Conservation (phyloP, 1,284 basidiomycete species). For the Tilletia caries region DNA sequence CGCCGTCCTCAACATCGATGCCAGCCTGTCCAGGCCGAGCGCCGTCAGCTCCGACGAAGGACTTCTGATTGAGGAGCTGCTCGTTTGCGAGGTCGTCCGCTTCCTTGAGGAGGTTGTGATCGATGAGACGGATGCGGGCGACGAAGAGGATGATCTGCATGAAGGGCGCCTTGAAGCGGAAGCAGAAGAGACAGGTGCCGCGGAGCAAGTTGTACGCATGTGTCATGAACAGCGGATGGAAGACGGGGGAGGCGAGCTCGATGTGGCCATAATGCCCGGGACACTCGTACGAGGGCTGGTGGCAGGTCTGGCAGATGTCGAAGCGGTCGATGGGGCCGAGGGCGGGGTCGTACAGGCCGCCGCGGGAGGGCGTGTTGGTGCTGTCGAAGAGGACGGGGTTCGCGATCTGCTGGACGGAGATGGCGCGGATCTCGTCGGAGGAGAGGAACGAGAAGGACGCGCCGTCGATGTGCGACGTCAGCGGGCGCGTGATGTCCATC, state of each 20-base stretch:
- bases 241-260: conserved; percentile 89
- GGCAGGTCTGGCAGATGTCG: conserved; percentile 84
- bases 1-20: conserved; percentile 32
- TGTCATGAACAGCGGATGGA: conserved; percentile 92
- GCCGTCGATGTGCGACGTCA: conserved; percentile 77
- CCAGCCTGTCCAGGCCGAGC: conserved; percentile 23
- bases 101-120: conserved; percentile 81
- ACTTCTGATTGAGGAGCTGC: conserved; percentile 23
- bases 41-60: conserved; percentile 20
- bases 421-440: conserved; percentile 81
- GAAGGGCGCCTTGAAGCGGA: conserved; percentile 79
- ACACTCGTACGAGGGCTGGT: conserved; percentile 84
- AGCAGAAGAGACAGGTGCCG: conserved; percentile 91
- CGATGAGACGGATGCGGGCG: conserved; percentile 82
- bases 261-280: conserved; percentile 99
- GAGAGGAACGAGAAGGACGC: conserved; percentile 93
- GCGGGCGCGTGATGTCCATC: conserved; percentile 90
- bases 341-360: conserved; percentile 91
- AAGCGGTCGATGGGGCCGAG: conserved; percentile 82
- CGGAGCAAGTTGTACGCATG: conserved; percentile 86
- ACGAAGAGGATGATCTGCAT: conserved; percentile 65
- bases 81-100: conserved; percentile 70
- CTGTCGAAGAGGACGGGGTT: conserved; percentile 93
- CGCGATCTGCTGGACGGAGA: conserved; percentile 94
- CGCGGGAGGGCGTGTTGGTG: conserved; percentile 82